These are phyloP conservation scores for Stentor coeruleus DNA, from an alignment of 73 alveolate genomes.

Conservation along the genomic window DNA sequence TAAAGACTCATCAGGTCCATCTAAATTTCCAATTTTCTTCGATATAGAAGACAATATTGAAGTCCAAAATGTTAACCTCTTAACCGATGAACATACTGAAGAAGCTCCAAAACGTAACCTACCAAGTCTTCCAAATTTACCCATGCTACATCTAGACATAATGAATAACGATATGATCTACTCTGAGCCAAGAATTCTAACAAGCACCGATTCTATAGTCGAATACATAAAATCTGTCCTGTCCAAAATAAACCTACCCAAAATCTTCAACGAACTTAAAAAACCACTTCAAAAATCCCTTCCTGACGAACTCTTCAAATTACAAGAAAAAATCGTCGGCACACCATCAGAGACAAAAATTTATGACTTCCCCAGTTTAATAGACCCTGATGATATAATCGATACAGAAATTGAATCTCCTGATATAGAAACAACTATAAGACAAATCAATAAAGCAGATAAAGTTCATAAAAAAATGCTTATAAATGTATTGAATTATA, in stretches of 20 bases:
- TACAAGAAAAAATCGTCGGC: slow-evolving; percentile 1
- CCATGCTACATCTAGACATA: background rate
- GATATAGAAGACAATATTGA: background rate
- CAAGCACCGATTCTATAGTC: background rate
- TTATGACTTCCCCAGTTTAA: background rate
- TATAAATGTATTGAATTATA: slow-evolving; percentile 74
- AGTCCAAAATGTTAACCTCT: background rate
- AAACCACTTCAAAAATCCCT: background rate
- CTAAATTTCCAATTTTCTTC: background rate
- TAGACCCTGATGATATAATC: background rate
- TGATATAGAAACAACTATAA: slow-evolving; percentile 32
- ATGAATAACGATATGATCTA: background rate
- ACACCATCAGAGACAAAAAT: background rate
- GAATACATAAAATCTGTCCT: background rate
- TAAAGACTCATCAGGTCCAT: too few relatives aligned
- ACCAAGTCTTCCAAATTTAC: background rate
- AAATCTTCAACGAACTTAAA: background rate
- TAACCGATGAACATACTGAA: too few relatives aligned
- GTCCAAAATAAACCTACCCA: background rate
- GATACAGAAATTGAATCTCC: slow-evolving; percentile 16
- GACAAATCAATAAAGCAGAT: slow-evolving; percentile 60
- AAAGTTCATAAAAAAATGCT: slow-evolving; percentile 76
- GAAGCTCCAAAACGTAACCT: background rate
- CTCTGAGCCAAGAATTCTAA: background rate
- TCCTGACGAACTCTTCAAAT: background rate